These are phyloP conservation scores for Axilococcus clingmanii DNA, from an alignment of 139 green algal species.

Conservation along the genomic window DNA sequence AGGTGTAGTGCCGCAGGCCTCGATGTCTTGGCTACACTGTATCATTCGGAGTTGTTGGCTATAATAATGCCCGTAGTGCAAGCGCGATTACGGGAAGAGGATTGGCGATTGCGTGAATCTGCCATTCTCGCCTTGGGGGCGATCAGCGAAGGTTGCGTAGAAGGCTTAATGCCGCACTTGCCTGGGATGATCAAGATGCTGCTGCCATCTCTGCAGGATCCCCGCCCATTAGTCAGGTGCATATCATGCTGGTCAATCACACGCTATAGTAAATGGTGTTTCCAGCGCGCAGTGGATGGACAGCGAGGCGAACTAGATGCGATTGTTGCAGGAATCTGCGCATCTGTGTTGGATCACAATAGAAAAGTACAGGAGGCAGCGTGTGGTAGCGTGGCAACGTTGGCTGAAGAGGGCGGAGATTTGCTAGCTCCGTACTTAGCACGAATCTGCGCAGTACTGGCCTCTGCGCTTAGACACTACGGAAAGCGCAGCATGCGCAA, in stretches of 20 bases:
- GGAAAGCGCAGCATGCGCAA: conserved; percentile 63
- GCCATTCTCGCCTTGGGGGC: conserved; percentile 89
- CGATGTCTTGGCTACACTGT: conserved; percentile 73
- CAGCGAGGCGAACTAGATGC: conserved; percentile 22
- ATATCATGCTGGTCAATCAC: conserved; percentile 79
- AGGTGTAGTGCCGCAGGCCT: conserved; percentile 79
- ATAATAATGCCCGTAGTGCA: conserved; percentile 65
- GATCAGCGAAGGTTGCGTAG: conserved; percentile 75
- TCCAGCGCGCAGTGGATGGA: conserved; percentile 21
- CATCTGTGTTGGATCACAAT: conserved; percentile 67
- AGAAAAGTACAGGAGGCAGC: conserved; percentile 82
- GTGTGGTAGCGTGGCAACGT: conserved; percentile 64
- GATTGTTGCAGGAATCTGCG: conserved; percentile 52
- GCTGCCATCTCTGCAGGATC: conserved; percentile 59
- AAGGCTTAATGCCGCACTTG: conserved; percentile 62
- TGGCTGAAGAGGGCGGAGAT: conserved; percentile 49
- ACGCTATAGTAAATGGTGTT: conserved; percentile 75
- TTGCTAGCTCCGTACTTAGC: background rate
- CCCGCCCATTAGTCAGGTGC: conserved; percentile 66
- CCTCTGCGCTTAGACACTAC: conserved; percentile 40
- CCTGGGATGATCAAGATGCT: conserved; percentile 69
- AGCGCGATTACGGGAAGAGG: conserved; percentile 21
- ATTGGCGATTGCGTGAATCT: conserved; percentile 66
- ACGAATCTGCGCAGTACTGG: conserved; percentile 30
- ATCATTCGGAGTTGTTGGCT: conserved; percentile 79